Conservation (phyloP, 306 rosid species). For the Pyrus bretschneideri region DNA sequence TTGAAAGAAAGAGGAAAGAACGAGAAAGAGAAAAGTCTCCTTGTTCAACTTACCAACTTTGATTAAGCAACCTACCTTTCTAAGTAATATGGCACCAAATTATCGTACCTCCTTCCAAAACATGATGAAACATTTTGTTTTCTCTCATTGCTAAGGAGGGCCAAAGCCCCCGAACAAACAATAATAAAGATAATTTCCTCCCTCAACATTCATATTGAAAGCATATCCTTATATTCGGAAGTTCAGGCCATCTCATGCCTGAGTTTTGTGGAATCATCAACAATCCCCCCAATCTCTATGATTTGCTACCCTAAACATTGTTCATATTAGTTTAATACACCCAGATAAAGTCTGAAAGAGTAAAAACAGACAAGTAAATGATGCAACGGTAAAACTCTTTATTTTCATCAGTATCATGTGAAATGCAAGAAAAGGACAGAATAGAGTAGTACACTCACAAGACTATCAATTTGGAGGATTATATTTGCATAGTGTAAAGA, state of each 20-base stretch:
- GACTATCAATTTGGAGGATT: slow-evolving; percentile 76
- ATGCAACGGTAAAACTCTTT: background rate
- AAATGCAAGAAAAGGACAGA: slow-evolving; percentile 6
- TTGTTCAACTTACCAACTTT: background rate
- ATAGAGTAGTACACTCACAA: slow-evolving; percentile 43
- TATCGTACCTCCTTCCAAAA: background rate
- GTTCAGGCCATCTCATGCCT: too few relatives aligned
- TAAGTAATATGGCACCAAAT: background rate
- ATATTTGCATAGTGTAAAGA: slow-evolving; percentile 85
- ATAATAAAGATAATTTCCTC: background rate
- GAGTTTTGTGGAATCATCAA: too few relatives aligned
- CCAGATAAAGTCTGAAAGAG: background rate
- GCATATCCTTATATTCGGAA: background rate
- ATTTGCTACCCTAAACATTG: background rate
- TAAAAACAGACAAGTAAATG: slow-evolving; percentile 6
- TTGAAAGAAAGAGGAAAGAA: background rate
- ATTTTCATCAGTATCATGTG: background rate
- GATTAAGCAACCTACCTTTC: background rate
- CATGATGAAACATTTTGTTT: background rate
- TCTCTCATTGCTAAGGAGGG: background rate
- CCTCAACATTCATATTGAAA: background rate
- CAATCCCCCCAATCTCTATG: background rate
- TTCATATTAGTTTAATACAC: background rate
- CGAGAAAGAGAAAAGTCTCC: background rate
- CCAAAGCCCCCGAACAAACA: background rate